phyloP scores from a whole-genome alignment of 1,284 basidiomycete genomes.

The Sporisorium scitamineum region DNA sequence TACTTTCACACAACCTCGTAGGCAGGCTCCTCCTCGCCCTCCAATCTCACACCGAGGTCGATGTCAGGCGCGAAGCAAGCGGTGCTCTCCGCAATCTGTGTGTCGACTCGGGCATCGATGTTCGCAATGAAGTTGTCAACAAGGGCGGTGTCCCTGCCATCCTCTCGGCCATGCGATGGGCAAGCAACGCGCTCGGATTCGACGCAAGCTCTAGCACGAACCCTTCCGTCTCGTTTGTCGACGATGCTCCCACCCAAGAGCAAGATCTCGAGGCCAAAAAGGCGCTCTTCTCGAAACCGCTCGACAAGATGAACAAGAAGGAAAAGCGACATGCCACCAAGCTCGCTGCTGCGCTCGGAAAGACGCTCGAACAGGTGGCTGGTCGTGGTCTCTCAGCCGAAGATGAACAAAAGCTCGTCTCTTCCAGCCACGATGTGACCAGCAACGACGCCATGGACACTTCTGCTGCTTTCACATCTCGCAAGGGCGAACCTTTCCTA shows the following conservation, averaged over 20 bases:
- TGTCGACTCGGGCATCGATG: constrained; percentile 57
- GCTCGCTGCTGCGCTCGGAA: constrained; percentile 48
- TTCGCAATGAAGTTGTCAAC: constrained; percentile 53
- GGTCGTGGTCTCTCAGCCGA: constrained; percentile 37
- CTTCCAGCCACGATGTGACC: not conserved
- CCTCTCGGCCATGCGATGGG: constrained; percentile 56
- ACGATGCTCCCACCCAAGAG: constrained; percentile 30
- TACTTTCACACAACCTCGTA: constrained; percentile 54
- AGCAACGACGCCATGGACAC: constrained; percentile 21
- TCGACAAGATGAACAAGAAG: constrained; percentile 68
- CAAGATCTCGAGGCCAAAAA: constrained; percentile 46
- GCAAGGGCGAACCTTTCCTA: constrained; percentile 40
- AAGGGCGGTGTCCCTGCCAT: constrained; percentile 51
- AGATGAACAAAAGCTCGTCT: constrained; percentile 29
- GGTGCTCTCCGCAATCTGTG: constrained; percentile 67
- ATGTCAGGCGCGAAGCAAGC: constrained; percentile 63
- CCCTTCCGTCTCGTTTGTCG: constrained; percentile 28
- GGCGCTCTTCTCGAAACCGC: constrained; percentile 52
- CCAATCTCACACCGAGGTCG: constrained; percentile 51
- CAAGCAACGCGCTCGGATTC: constrained; percentile 48
- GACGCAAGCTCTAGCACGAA: constrained; percentile 18
- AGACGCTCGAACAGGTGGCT: constrained; percentile 33
- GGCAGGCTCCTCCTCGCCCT: constrained; percentile 59
- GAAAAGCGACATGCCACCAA: constrained; percentile 65
- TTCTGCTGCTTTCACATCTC: not conserved